phyloP scores from a whole-genome alignment of 2,329 filamentous ascomycete species.

The Didymellaceae sp. region DNA sequence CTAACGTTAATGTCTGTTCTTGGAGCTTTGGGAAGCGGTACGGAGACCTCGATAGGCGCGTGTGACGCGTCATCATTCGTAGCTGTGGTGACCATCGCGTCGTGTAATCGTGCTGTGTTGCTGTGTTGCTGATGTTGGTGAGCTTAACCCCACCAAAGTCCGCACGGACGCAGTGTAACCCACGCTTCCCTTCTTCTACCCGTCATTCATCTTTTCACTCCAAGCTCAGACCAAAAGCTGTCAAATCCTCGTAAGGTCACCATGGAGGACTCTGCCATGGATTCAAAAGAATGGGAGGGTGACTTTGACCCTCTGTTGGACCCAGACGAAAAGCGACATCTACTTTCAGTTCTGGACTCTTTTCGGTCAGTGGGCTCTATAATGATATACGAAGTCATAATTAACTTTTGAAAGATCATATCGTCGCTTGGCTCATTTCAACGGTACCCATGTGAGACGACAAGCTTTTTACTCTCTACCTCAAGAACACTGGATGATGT shows the following conservation, averaged over 20 bases:
- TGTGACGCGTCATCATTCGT: conserved; percentile 24
- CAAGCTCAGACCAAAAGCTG: neutral
- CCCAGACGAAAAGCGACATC: conserved; percentile 78
- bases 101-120: conserved; percentile 2
- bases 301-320: conserved; percentile 73
- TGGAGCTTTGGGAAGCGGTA: conserved; percentile 63
- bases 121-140: conserved; percentile 2
- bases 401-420: conserved; percentile 69
- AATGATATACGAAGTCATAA: neutral
- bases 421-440: conserved; percentile 82
- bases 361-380: conserved; percentile 71
- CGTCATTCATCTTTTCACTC: neutral
- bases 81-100: conserved; percentile 27
- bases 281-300: conserved; percentile 60
- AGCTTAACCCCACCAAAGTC: conserved; percentile 12
- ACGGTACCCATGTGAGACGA: conserved; percentile 86
- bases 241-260: neutral
- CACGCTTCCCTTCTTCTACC: conserved; percentile 4
- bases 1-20: conserved; percentile 66
- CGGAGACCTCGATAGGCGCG: conserved; percentile 61
- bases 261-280: conserved; percentile 23
- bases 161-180: conserved; percentile 12
- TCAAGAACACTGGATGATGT: conserved; percentile 79
- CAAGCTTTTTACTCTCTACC: conserved; percentile 94
- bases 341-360: conserved; percentile 85